Conservation (phyloP, 2,329 filamentous ascomycete species). For the Capronia americana region DNA sequence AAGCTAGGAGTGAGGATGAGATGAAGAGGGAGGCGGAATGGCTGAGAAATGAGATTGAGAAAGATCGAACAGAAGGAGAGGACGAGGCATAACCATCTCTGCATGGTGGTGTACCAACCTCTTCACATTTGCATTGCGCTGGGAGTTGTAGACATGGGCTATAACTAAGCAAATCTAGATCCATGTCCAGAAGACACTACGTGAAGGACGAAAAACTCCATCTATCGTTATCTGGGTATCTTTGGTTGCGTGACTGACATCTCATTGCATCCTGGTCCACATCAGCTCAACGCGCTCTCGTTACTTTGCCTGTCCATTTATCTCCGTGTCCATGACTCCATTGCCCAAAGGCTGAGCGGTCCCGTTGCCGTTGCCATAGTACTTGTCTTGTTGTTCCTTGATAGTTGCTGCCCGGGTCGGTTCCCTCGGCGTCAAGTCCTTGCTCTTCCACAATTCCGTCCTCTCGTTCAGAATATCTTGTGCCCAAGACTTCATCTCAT, state of each 20-base stretch:
- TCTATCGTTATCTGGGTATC: slow-evolving; percentile 24
- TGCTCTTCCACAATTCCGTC: slow-evolving; percentile 70
- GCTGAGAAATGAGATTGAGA: slow-evolving; percentile 65
- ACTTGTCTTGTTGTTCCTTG: slow-evolving; percentile 39
- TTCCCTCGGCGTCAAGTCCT: slow-evolving; percentile 43
- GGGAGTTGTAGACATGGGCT: neutral
- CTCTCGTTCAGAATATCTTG: slow-evolving; percentile 77
- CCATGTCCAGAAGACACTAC: neutral
- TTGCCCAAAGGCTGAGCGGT: slow-evolving; percentile 18
- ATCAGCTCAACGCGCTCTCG: neutral
- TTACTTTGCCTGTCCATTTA: slow-evolving; percentile 11
- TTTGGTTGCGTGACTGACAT: slow-evolving; percentile 2
- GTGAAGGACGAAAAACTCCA: neutral
- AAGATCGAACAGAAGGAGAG: slow-evolving; percentile 41
- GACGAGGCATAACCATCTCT: slow-evolving; percentile 7
- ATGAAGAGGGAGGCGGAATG: slow-evolving; percentile 80
- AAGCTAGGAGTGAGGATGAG: slow-evolving; percentile 71
- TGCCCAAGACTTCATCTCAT: slow-evolving; percentile 82
- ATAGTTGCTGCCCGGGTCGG: slow-evolving; percentile 33
- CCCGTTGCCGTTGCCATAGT: slow-evolving; percentile 35
- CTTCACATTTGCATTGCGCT: neutral
- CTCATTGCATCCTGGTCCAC: neutral
- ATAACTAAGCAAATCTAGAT: neutral
- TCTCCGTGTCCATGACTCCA: slow-evolving; percentile 15
- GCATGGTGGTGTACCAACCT: neutral